phyloP scores from a whole-genome alignment of 225 moss, liverwort and hornwort genomes.

The Rhytidiadelphus loreus region DNA sequence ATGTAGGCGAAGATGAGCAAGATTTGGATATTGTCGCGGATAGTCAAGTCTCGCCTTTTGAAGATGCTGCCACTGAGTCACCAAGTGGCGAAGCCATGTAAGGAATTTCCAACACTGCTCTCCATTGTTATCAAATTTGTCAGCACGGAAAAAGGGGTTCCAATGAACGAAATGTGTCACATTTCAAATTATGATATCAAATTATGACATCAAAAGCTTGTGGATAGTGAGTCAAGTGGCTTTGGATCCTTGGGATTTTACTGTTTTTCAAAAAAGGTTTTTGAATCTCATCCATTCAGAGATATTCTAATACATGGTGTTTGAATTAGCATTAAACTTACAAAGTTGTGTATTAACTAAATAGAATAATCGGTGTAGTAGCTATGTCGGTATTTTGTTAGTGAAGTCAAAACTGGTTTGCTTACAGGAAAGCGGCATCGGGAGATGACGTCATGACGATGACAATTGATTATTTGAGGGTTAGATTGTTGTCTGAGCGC shows the following conservation, averaged over 20 bases:
- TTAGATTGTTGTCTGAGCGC: constrained; percentile 38
- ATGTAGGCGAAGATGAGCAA: background rate
- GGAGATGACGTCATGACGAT: constrained; percentile 42
- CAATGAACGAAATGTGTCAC: background rate
- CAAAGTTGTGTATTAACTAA: background rate
- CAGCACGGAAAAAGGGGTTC: background rate
- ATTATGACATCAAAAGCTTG: background rate
- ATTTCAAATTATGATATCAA: background rate
- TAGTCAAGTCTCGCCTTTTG: background rate
- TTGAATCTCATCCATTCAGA: background rate
- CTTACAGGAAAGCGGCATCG: constrained; percentile 17
- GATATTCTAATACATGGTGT: background rate
- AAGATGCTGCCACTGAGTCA: background rate
- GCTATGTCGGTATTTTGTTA: background rate
- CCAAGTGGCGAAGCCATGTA: constrained; percentile 8
- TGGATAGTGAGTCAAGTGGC: background rate
- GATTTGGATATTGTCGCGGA: background rate
- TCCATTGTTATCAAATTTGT: background rate
- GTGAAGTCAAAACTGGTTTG: background rate
- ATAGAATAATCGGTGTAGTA: background rate
- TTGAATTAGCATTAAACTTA: background rate
- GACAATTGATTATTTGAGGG: constrained; percentile 41
- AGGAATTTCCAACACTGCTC: background rate
- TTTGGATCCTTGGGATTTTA: background rate
- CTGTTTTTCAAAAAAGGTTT: background rate